Percentiles rank a stretch among this genome's conserved stretches.
Evolutionary conservation across 169 alveolate genomes (phyloP).

Genomic region (Eimeria praecox): DNA sequence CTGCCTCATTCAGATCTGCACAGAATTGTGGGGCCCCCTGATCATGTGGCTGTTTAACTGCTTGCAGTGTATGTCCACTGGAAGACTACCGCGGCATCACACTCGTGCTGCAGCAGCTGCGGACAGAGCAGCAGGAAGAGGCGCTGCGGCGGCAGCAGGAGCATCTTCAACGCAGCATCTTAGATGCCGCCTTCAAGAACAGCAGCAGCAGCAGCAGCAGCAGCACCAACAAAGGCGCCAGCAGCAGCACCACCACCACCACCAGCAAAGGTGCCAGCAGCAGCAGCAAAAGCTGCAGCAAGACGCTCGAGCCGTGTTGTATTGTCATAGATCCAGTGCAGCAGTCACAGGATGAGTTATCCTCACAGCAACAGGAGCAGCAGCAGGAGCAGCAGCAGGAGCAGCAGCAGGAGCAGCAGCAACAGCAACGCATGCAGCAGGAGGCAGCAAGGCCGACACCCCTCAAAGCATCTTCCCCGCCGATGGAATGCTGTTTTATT

Average conservation of each 20-base stretch:
- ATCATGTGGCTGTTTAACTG: not conserved
- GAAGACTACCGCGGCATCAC: slow-evolving; percentile 69
- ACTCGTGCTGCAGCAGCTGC: slow-evolving; percentile 70
- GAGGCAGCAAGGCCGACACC: not conserved
- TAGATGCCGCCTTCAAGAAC: not conserved
- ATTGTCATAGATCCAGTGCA: not conserved
- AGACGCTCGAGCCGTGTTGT: slow-evolving; percentile 14
- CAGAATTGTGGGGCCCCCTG: not conserved
- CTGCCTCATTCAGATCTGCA: not conserved
- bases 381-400: slow-evolving; percentile 5
- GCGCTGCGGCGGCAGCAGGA: slow-evolving; percentile 61
- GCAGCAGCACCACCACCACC: not conserved
- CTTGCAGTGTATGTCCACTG: slow-evolving; percentile 60
- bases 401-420: slow-evolving; percentile 2
- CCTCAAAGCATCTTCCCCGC: not conserved
- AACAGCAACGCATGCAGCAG: slow-evolving; percentile 36
- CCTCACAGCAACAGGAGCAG: not conserved
- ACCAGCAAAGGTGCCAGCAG: not conserved
- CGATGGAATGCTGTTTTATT: slow-evolving; percentile 1
- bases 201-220: slow-evolving; percentile 20
- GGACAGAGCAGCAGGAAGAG: slow-evolving; percentile 66
- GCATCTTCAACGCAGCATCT: slow-evolving; percentile 13
- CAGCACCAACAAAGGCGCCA: slow-evolving; percentile 8
- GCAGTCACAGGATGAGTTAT: not conserved
- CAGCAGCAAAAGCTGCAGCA: slow-evolving; percentile 33